These are phyloP conservation scores for Rhynchosporium graminicola DNA, from an alignment of 2,329 filamentous ascomycete species.

Conservation along the genomic window DNA sequence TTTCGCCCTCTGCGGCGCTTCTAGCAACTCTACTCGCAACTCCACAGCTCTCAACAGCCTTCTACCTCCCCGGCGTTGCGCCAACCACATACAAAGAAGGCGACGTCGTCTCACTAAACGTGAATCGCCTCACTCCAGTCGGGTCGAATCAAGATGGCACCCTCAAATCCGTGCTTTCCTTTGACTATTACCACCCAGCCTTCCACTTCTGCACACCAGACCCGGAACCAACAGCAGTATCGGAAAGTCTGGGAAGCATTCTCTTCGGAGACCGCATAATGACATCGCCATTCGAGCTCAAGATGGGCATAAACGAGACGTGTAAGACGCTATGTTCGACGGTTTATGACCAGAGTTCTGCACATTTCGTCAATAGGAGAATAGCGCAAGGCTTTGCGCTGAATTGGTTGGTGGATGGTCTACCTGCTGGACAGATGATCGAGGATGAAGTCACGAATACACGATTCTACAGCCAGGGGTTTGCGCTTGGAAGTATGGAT, in stretches of 20 bases:
- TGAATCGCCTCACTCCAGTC: slow-evolving; percentile 89
- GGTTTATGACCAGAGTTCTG: slow-evolving; percentile 65
- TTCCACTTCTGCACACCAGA: slow-evolving; percentile 88
- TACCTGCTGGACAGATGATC: slow-evolving; percentile 85
- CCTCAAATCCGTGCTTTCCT: slow-evolving; percentile 89
- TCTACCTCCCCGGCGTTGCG: slow-evolving; percentile 95
- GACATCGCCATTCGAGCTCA: slow-evolving; percentile 89
- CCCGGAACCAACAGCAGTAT: slow-evolving; percentile 73
- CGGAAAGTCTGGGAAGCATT: slow-evolving; percentile 92
- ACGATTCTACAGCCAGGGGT: slow-evolving; percentile 89
- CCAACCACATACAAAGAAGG: slow-evolving; percentile 85
- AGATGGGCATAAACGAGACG: slow-evolving; percentile 83
- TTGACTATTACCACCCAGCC: slow-evolving; percentile 88
- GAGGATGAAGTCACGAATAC: slow-evolving; percentile 74
- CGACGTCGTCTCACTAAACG: slow-evolving; percentile 81
- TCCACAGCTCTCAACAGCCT: slow-evolving; percentile 65
- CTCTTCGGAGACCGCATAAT: slow-evolving; percentile 96
- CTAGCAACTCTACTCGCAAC: slow-evolving; percentile 50
- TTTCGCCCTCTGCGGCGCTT: slow-evolving; percentile 48
- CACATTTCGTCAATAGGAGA: slow-evolving; percentile 78
- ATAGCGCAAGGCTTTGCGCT: slow-evolving; percentile 87
- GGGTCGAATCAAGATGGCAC: slow-evolving; percentile 75
- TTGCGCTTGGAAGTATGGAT: slow-evolving; percentile 70
- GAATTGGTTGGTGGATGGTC: slow-evolving; percentile 93
- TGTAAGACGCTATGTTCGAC: slow-evolving; percentile 79